These are phyloP conservation scores for Torulaspora pretoriensis DNA, from an alignment of 1,139 yeast species.

Conservation along the genomic window DNA sequence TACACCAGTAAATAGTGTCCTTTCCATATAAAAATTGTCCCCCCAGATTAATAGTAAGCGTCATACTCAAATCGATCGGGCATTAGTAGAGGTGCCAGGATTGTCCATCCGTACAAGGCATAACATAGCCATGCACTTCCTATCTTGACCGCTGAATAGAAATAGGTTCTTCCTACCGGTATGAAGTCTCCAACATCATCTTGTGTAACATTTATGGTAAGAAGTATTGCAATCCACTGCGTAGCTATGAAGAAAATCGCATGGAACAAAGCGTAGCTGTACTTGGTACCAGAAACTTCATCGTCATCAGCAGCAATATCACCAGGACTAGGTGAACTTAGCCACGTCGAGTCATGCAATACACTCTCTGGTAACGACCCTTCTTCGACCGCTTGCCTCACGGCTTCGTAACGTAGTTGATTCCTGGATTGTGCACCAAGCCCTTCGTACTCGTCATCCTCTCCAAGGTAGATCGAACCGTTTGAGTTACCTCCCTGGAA, in stretches of 20 bases:
- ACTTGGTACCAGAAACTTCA: constrained; percentile 65
- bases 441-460: constrained; percentile 39
- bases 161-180: constrained; percentile 96
- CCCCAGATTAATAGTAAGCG: constrained; percentile 18
- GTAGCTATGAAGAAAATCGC: constrained; percentile 90
- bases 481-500: constrained; percentile 39
- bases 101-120: constrained; percentile 80
- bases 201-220: constrained; percentile 85
- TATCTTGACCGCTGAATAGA: constrained; percentile 92
- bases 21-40: background rate
- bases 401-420: constrained; percentile 82
- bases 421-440: constrained; percentile 55
- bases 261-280: constrained; percentile 87
- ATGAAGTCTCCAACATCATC: constrained; percentile 85
- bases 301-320: constrained; percentile 47
- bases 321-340: constrained; percentile 35
- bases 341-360: constrained; percentile 61
- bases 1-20: constrained; percentile 1
- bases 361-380: constrained; percentile 96
- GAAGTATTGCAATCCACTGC: constrained; percentile 90
- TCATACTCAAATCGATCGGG: constrained; percentile 72
- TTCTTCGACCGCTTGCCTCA: constrained; percentile 88
- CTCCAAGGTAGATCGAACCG: constrained; percentile 34
- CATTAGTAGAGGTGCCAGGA: constrained; percentile 81
- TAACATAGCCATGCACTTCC: constrained; percentile 91